Percentiles rank a stretch among this genome's conserved stretches.
Conservation (phyloP, 495 filamentous ascomycete species). For the Penicillium paradoxum region DNA sequence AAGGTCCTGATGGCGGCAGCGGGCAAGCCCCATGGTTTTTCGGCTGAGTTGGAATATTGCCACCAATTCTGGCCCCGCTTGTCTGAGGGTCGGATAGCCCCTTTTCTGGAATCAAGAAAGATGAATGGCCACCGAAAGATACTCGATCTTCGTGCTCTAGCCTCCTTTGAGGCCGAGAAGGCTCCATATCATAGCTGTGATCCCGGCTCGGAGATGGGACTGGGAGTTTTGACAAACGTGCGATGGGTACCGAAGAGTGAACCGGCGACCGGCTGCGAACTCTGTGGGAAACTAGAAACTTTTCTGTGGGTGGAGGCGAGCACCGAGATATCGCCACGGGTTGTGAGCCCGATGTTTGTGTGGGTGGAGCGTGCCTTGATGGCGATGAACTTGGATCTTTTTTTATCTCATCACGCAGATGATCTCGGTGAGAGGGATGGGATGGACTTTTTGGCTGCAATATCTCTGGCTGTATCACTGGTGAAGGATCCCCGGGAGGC, state of each 20-base stretch:
- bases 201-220: constrained; percentile 12
- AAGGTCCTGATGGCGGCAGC: constrained; percentile 44
- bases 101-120: constrained; percentile 1
- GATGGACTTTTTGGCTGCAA: constrained; percentile 12
- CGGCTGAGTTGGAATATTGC: constrained; percentile 31
- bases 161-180: neutral
- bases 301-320: constrained; percentile 28
- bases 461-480: neutral
- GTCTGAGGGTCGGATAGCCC: constrained; percentile 1
- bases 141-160: neutral
- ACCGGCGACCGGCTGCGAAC: constrained; percentile 21
- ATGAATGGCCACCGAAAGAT: neutral
- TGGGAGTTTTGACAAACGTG: constrained; percentile 5
- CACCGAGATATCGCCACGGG: constrained; percentile 25
- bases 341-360: constrained; percentile 12
- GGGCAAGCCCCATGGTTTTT: constrained; percentile 33
- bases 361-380: constrained; percentile 21
- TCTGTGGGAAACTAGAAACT: constrained; percentile 3
- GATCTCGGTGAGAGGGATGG: constrained; percentile 12
- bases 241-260: constrained; percentile 5
- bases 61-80: constrained; percentile 8
- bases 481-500: constrained; percentile 23
- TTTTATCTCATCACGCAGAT: neutral
- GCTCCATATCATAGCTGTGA: constrained; percentile 3
- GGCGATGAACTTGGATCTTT: constrained; percentile 6